Conservation (phyloP, 1,284 basidiomycete genomes). For the Ceratobasidium sp. region DNA sequence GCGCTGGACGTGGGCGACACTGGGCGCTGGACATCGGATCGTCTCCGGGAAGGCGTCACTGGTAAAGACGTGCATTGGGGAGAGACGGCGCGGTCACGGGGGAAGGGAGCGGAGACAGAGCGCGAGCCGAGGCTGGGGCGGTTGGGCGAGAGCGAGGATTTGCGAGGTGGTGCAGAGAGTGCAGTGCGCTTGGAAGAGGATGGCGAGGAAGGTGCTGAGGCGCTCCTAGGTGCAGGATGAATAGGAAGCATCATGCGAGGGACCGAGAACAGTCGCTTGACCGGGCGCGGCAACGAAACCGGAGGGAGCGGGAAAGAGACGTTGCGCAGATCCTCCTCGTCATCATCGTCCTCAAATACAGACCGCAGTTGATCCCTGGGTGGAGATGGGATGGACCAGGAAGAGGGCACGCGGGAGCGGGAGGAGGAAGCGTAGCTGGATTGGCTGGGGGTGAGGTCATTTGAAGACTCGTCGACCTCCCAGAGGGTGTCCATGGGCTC, state of each 20-base stretch:
- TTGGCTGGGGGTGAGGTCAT: background rate
- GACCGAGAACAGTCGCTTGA: background rate
- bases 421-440: background rate
- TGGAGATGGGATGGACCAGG: background rate
- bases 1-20: slow-evolving; percentile 31
- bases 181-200: background rate
- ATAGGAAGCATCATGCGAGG: slow-evolving; percentile 10
- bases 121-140: background rate
- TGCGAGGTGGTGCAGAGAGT: background rate
- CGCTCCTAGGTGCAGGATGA: background rate
- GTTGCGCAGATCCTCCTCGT: background rate
- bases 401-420: background rate
- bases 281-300: background rate
- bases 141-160: background rate
- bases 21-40: slow-evolving; percentile 12
- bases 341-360: slow-evolving; percentile 37
- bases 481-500: slow-evolving; percentile 39
- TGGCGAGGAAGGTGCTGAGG: background rate
- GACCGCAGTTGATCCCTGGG: background rate
- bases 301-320: slow-evolving; percentile 8
- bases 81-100: background rate
- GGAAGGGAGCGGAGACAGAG: background rate
- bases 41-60: background rate
- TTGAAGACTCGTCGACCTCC: slow-evolving; percentile 35
- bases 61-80: background rate